Conservation (phyloP, 1,139 yeast genomes). For the Yamadazyma buinensis region DNA sequence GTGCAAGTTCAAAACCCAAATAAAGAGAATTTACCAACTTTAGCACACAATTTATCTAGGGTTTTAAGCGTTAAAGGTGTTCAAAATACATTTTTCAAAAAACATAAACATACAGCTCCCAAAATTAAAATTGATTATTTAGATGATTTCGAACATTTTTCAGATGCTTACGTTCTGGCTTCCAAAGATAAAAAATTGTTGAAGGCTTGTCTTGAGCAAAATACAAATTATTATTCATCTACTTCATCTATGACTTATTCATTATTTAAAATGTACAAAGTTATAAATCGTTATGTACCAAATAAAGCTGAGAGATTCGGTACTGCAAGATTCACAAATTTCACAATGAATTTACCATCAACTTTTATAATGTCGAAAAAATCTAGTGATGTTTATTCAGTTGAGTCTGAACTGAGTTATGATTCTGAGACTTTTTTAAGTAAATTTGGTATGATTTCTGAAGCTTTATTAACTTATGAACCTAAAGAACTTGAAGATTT, state of each 20-base stretch:
- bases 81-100: no score
- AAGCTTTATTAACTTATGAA: constrained; percentile 64
- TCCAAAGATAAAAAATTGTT: constrained; percentile 57
- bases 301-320: constrained; percentile 22
- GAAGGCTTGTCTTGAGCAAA: constrained; percentile 41
- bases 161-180: constrained; percentile 61
- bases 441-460: constrained; percentile 74
- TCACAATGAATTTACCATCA: constrained; percentile 31
- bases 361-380: constrained; percentile 36
- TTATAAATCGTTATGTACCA: constrained; percentile 52
- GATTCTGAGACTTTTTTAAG: constrained; percentile 73
- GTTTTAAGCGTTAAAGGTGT: constrained; percentile 82
- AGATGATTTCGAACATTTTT: constrained; percentile 58
- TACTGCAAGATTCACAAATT: constrained; percentile 31
- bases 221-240: constrained; percentile 61
- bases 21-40: constrained; percentile 28
- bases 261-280: constrained; percentile 69
- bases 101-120: constrained; percentile 1
- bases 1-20: constrained; percentile 24
- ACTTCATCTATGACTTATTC: constrained; percentile 85
- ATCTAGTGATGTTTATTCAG: constrained; percentile 42
- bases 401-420: constrained; percentile 67
- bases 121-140: constrained; percentile 55
- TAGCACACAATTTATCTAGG: constrained; percentile 63
- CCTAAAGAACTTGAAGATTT: constrained; percentile 39